Base-by-base conservation (phyloP, 345 rosid species). In the Ricinus communis region DNA sequence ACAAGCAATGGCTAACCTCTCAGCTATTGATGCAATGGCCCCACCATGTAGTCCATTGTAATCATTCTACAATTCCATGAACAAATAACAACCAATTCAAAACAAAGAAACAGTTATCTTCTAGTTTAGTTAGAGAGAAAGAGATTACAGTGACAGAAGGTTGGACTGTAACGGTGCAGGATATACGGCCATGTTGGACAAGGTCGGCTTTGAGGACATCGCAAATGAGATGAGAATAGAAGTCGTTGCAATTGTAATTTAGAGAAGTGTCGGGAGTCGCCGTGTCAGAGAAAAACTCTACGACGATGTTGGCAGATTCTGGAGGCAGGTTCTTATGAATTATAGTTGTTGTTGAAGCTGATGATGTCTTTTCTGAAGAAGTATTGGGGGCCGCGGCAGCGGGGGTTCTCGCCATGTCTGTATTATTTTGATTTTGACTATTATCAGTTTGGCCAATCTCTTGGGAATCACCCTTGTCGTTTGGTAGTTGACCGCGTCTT, bases 31-130 rank as follows among this genome's bases (percentile, higher is more conserved):
- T 33, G 87, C 93, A 0, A 87, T 82, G 2, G 86, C 80, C 52
- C 91, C 97, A 36, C 97, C 97, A 59, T 89, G 95, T 54, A 87
- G 54, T 50, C 86, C 87, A 33, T 73, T 81, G 49, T 21, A 88
- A 27, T 4, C 43, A 64, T 90, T 88, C 91, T 90, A 73, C 63
- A 69, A 19, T 22, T 22, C 53, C n/a, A n/a, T n/a, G n/a, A 5
- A 16, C 8, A 51, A n/a, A n/a, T n/a, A n/a, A n/a, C n/a, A n/a
- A n/a, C n/a, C n/a, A n/a, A n/a, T n/a, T n/a, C n/a, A n/a, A n/a
- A n/a, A n/a, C n/a, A n/a, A n/a, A n/a, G n/a, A n/a, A n/a, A 1
- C 28, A 8, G 2, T 8, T 22, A 65, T 33, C 4, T 33, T 33
- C 1, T 24, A 19, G 30, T 8, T 5, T 4, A 5, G 19, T n/a